Evolutionary conservation across 2,329 filamentous ascomycete species (phyloP).

Genomic region (Claviceps pazoutovae): DNA sequence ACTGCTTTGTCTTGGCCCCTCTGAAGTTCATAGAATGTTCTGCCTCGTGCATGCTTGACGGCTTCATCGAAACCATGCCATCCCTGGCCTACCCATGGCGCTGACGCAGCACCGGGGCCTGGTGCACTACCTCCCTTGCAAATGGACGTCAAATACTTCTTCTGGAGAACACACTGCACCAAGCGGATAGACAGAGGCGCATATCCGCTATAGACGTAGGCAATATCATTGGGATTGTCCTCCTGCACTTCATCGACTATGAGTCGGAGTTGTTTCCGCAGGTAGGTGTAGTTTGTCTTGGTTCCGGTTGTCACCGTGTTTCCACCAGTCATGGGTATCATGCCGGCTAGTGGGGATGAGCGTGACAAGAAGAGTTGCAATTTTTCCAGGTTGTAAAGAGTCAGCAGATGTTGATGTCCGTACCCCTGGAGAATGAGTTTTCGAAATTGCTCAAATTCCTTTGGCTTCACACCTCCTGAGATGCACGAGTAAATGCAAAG

Average conservation of each 20-base stretch:
- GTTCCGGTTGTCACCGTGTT: constrained; percentile 39
- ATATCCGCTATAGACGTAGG: constrained; percentile 97
- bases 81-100: constrained; percentile 54
- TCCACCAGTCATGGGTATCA: constrained; percentile 58
- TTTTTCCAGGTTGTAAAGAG: constrained; percentile 76
- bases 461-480: constrained; percentile 72
- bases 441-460: constrained; percentile 82
- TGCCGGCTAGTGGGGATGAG: constrained; percentile 62
- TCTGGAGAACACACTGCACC: constrained; percentile 86
- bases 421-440: constrained; percentile 82
- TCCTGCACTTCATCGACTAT: constrained; percentile 97
- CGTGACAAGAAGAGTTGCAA: constrained; percentile 72
- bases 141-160: constrained; percentile 63
- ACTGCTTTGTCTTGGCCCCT: constrained; percentile 87
- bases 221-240: constrained; percentile 81
- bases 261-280: constrained; percentile 73
- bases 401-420: constrained; percentile 87
- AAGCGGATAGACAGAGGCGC: constrained; percentile 83
- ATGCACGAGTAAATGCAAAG: constrained; percentile 87
- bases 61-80: constrained; percentile 92
- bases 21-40: constrained; percentile 84
- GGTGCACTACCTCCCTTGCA: constrained; percentile 44
- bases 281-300: constrained; percentile 80
- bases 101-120: constrained; percentile 13
- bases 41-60: constrained; percentile 72